Conservation (phyloP, 805 yeast species). For the Lipomyces kockii region DNA sequence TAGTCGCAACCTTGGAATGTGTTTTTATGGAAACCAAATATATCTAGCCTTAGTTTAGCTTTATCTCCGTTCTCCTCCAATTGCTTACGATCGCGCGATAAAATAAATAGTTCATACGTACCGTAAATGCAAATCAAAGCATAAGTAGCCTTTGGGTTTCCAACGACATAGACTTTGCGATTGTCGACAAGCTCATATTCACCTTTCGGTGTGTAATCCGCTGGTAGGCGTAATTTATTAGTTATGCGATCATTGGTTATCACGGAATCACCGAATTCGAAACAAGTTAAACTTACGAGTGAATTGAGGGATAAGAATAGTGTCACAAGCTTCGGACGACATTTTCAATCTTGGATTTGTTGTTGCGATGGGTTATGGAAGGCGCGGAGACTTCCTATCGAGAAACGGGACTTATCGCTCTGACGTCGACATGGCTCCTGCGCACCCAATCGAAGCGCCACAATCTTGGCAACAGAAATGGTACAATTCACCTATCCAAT, state of each 20-base stretch:
- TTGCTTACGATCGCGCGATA: neutral
- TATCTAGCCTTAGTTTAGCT: constrained; percentile 8
- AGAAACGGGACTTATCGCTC: neutral
- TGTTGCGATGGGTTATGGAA: neutral
- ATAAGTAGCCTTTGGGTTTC: constrained; percentile 15
- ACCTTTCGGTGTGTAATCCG: constrained; percentile 31
- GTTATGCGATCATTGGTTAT: neutral
- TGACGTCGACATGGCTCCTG: neutral
- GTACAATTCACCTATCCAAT: too few species aligned
- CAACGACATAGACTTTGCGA: constrained; percentile 22
- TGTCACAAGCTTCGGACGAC: constrained; percentile 29
- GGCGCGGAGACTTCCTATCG: neutral
- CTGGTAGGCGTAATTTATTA: constrained; percentile 5
- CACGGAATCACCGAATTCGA: neutral
- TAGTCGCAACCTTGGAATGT: constrained; percentile 35
- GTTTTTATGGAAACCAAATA: constrained; percentile 33
- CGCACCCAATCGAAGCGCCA: too few species aligned
- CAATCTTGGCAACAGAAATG: too few species aligned
- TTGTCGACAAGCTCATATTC: constrained; percentile 5
- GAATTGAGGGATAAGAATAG: constrained; percentile 25
- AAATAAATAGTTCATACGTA: neutral
- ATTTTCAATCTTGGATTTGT: neutral
- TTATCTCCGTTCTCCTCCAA: neutral
- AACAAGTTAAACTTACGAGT: constrained; percentile 15
- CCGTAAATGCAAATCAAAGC: constrained; percentile 34